Evolutionary conservation across 2,329 filamentous ascomycete species (phyloP).

Genomic region (Rasamsonia emersonii): DNA sequence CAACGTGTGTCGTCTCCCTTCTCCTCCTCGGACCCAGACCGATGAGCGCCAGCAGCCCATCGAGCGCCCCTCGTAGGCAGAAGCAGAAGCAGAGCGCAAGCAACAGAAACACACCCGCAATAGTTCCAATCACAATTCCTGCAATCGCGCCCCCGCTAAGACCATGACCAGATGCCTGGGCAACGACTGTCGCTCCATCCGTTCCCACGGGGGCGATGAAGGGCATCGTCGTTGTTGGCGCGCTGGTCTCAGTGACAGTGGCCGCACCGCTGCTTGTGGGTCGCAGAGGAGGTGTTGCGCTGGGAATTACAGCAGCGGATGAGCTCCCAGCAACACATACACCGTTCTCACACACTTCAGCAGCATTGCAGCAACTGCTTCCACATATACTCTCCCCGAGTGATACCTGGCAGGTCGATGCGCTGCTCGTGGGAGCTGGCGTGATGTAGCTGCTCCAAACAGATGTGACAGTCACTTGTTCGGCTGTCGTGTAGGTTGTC

Average conservation of each 20-base stretch:
- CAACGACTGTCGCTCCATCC: conserved; percentile 29
- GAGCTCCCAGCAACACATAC: conserved; percentile 35
- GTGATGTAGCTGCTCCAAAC: conserved; percentile 41
- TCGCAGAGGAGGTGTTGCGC: conserved; percentile 32
- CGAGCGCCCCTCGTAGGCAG: conserved; percentile 34
- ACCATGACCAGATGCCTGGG: conserved; percentile 25
- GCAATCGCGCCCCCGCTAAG: conserved; percentile 44
- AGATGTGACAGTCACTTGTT: conserved; percentile 44
- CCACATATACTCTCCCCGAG: conserved; percentile 38
- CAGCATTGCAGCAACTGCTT: conserved; percentile 35
- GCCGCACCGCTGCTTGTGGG: conserved; percentile 35
- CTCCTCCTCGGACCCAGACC: conserved; percentile 31
- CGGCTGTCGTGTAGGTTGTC: conserved; percentile 49
- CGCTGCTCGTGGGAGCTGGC: conserved; percentile 15
- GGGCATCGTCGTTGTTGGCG: conserved; percentile 34
- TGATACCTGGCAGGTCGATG: conserved; percentile 38
- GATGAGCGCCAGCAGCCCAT: conserved; percentile 34
- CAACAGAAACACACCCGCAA: conserved; percentile 37
- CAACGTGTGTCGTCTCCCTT: conserved; percentile 30
- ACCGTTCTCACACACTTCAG: conserved; percentile 35
- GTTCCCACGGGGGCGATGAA: conserved; percentile 40
- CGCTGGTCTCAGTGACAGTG: conserved; percentile 35
- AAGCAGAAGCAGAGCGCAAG: conserved; percentile 36
- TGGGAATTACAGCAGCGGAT: conserved; percentile 28
- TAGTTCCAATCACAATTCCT: conserved; percentile 43